phyloP scores from a whole-genome alignment of 352 stramenopile species.

The Phytophthora pini region DNA sequence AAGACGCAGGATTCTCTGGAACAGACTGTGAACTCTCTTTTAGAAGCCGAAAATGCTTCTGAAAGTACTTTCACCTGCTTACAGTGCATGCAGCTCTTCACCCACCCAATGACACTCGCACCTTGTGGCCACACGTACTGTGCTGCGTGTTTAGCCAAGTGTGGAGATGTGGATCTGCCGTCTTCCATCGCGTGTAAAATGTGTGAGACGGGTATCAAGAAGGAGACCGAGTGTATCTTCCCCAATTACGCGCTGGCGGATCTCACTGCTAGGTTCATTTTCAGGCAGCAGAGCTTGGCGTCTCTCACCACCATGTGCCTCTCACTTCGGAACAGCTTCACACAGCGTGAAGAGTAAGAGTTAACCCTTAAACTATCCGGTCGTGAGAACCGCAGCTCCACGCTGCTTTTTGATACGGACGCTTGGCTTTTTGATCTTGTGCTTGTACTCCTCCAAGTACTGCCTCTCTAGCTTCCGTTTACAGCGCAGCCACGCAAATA shows the following conservation, averaged over 20 bases:
- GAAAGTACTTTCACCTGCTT: constrained; percentile 82
- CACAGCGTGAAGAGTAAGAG: constrained; percentile 28
- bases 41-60: constrained; percentile 73
- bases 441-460: constrained; percentile 78
- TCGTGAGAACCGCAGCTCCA: constrained; percentile 67
- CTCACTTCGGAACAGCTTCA: constrained; percentile 71
- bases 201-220: constrained; percentile 27
- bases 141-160: constrained; percentile 49
- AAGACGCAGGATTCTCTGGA: constrained; percentile 73
- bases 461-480: constrained; percentile 68
- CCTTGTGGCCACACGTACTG: constrained; percentile 83
- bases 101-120: constrained; percentile 67
- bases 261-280: constrained; percentile 76
- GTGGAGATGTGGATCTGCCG: constrained; percentile 43
- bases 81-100: constrained; percentile 74
- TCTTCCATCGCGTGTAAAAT: constrained; percentile 68
- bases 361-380: constrained; percentile 40
- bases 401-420: constrained; percentile 68
- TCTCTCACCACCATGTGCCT: constrained; percentile 73
- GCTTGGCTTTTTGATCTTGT: constrained; percentile 78
- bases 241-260: constrained; percentile 73
- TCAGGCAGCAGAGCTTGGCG: constrained; percentile 73
- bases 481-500: constrained; percentile 54
- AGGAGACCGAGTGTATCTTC: constrained; percentile 62
- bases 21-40: constrained; percentile 67